phyloP scores from a whole-genome alignment of 345 rosid genomes.

The Gossypium arboreum region DNA sequence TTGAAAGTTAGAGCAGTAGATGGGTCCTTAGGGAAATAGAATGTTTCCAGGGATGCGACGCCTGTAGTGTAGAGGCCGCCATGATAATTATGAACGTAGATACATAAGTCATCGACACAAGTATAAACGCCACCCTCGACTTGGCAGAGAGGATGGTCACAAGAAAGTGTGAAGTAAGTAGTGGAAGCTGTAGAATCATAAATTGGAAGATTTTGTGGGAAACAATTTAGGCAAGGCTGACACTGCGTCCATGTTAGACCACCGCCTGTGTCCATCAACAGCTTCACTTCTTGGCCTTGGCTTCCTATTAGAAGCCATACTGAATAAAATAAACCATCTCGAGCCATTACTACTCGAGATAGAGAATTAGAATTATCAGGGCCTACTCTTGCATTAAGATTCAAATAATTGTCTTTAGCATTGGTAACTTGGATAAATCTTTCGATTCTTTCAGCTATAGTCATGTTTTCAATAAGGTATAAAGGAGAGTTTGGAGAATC shows the following conservation, averaged over 20 bases:
- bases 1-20: not conserved
- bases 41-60: constrained; percentile 12
- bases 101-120: not conserved
- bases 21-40: not conserved
- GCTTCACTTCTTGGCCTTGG: not conserved
- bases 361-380: not conserved
- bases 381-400: not conserved
- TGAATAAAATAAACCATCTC: not conserved
- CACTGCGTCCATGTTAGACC: constrained; percentile 10
- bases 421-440: not conserved
- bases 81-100: not conserved
- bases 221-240: not conserved
- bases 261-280: not conserved
- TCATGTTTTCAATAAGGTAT: not conserved
- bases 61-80: not conserved
- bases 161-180: not conserved
- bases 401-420: not conserved
- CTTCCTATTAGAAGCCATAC: not conserved
- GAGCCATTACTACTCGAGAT: not conserved
- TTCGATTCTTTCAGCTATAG: not conserved
- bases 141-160: not conserved
- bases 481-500: not conserved
- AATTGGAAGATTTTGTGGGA: not conserved
- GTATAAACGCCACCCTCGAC: not conserved
- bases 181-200: not conserved